phyloP scores from a whole-genome alignment of 2,329 filamentous ascomycete genomes.

The Boeremia lycopersici region DNA sequence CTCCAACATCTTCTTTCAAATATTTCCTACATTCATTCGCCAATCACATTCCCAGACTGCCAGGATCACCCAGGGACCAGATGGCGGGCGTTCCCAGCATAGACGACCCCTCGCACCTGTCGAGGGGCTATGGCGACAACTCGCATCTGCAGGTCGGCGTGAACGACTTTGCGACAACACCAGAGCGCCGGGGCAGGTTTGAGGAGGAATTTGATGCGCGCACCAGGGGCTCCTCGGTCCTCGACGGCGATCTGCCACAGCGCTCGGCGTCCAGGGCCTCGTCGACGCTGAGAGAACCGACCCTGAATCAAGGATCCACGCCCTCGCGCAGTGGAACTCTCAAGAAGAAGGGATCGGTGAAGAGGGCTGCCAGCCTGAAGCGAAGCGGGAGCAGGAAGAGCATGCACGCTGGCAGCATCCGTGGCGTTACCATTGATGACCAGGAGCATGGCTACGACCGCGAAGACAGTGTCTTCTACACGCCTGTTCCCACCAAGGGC shows the following conservation, averaged over 20 bases:
- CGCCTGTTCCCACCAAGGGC: slow-evolving; percentile 84
- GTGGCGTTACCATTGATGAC: slow-evolving; percentile 76
- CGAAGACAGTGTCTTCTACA: slow-evolving; percentile 85
- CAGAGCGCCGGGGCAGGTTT: slow-evolving; percentile 58
- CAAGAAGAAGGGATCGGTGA: slow-evolving; percentile 85
- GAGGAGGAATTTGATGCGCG: slow-evolving; percentile 75
- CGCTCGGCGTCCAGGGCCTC: slow-evolving; percentile 65
- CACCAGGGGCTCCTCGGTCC: slow-evolving; percentile 68
- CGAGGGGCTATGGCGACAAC: slow-evolving; percentile 40
- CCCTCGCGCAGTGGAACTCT: slow-evolving; percentile 73
- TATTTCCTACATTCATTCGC: neutral
- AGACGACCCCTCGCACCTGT: slow-evolving; percentile 45
- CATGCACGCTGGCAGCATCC: slow-evolving; percentile 83
- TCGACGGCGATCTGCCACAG: slow-evolving; percentile 62
- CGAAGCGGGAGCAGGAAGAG: slow-evolving; percentile 82
- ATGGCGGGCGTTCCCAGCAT: slow-evolving; percentile 48
- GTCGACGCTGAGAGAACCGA: slow-evolving; percentile 41
- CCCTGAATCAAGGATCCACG: slow-evolving; percentile 52
- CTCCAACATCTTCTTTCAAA: neutral
- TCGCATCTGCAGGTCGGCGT: slow-evolving; percentile 34
- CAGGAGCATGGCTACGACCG: slow-evolving; percentile 66
- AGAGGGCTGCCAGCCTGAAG: slow-evolving; percentile 74
- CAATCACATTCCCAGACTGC: slow-evolving; percentile 27
- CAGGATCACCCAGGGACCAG: slow-evolving; percentile 19
- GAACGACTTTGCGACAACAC: slow-evolving; percentile 48